Conservation (phyloP, 768 basidiomycete species). For the Mycena epipterygia region DNA sequence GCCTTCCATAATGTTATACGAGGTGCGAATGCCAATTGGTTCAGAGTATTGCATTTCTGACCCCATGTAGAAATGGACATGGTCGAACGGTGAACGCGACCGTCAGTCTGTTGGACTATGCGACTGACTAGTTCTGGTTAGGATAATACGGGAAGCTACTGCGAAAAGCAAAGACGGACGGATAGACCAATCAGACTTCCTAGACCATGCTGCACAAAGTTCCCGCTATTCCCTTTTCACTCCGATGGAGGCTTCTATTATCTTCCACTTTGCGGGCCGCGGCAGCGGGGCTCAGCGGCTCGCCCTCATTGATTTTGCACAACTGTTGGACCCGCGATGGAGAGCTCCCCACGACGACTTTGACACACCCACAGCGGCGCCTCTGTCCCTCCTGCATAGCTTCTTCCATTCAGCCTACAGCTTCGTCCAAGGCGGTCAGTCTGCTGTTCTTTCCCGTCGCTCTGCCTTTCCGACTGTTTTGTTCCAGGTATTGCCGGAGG, state of each 20-base stretch:
- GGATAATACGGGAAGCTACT: constrained; percentile 92
- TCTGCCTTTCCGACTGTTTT: constrained; percentile 34
- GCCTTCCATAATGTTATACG: constrained; percentile 97
- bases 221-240: constrained; percentile 97
- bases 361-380: constrained; percentile 48
- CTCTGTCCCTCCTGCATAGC: constrained; percentile 63
- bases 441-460: background rate
- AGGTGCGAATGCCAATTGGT: constrained; percentile 62
- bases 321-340: constrained; percentile 93
- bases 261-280: constrained; percentile 97
- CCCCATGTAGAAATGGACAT: constrained; percentile 88
- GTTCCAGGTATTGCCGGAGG: constrained; percentile 90
- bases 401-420: constrained; percentile 84
- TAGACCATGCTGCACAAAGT: constrained; percentile 86
- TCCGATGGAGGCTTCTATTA: constrained; percentile 97
- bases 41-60: constrained; percentile 1
- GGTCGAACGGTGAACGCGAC: constrained; percentile 78
- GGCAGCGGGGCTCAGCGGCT: constrained; percentile 80
- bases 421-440: constrained; percentile 86
- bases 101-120: constrained; percentile 10
- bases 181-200: constrained; percentile 96
- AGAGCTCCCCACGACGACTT: constrained; percentile 73
- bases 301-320: constrained; percentile 91
- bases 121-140: constrained; percentile 42
- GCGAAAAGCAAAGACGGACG: constrained; percentile 94